Evolutionary conservation across 352 stramenopile species (phyloP).

Genomic region (Pythium diclinum): DNA sequence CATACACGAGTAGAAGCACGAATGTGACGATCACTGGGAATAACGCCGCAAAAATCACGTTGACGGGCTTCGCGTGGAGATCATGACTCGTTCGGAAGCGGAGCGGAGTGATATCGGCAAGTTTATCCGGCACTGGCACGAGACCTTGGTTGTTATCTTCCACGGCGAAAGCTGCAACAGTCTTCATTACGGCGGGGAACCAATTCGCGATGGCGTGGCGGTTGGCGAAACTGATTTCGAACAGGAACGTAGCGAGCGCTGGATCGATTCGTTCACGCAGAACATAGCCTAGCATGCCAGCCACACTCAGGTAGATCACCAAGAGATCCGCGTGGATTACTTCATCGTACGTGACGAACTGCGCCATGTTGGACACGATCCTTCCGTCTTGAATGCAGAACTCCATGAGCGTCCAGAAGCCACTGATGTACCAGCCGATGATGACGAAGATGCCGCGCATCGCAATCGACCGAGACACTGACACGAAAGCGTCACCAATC

Average conservation of each 20-base stretch:
- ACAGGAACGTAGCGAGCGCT: slow-evolving; percentile 10
- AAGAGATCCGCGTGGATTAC: slow-evolving; percentile 29
- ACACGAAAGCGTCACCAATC: slow-evolving; percentile 20
- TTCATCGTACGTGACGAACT: slow-evolving; percentile 2
- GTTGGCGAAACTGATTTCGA: slow-evolving; percentile 10
- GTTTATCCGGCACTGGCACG: not conserved
- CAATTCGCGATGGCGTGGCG: slow-evolving; percentile 6
- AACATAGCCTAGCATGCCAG: slow-evolving; percentile 1
- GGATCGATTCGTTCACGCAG: slow-evolving; percentile 18
- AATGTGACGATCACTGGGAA: slow-evolving; percentile 10
- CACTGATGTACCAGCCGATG: slow-evolving; percentile 38
- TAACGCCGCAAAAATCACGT: not conserved
- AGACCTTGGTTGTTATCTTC: not conserved
- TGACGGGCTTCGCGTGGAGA: not conserved
- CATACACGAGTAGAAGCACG: slow-evolving; percentile 10
- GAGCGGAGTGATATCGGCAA: slow-evolving; percentile 25
- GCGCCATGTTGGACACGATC: not conserved
- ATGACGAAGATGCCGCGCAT: slow-evolving; percentile 36
- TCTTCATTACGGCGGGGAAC: slow-evolving; percentile 4
- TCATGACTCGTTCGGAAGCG: slow-evolving; percentile 21
- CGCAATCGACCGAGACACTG: slow-evolving; percentile 29
- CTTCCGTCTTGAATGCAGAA: slow-evolving; percentile 31
- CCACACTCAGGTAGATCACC: slow-evolving; percentile 33
- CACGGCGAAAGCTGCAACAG: slow-evolving; percentile 18
- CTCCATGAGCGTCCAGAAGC: slow-evolving; percentile 41